phyloP scores from a whole-genome alignment of 768 basidiomycete species.

The Myochromella boudieri region DNA sequence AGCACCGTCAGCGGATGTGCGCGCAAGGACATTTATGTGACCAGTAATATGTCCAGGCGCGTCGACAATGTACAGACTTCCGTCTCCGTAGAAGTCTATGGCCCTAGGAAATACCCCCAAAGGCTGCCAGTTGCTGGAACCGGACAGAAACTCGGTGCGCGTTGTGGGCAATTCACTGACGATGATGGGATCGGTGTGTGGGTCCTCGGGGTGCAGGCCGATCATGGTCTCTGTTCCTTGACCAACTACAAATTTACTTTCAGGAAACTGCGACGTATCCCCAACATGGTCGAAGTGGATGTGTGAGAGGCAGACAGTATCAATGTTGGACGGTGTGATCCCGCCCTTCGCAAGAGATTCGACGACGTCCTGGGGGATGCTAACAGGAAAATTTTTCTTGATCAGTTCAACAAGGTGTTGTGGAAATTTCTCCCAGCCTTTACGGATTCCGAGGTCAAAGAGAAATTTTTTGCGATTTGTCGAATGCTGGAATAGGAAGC shows the following conservation, averaged over 20 bases:
- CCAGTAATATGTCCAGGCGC: conserved; percentile 57
- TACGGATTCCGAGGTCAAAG: conserved; percentile 58
- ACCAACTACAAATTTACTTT: conserved; percentile 48
- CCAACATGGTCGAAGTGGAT: conserved; percentile 58
- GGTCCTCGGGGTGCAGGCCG: conserved; percentile 24
- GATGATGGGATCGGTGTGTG: conserved; percentile 6
- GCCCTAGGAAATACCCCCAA: conserved; percentile 34
- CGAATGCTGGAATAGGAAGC: conserved; percentile 54
- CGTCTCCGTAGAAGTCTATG: conserved; percentile 56
- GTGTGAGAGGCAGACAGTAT: conserved; percentile 49
- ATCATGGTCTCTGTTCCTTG: conserved; percentile 31
- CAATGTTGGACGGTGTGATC: conserved; percentile 38
- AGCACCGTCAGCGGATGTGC: conserved; percentile 49
- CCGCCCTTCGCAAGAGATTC: conserved; percentile 55
- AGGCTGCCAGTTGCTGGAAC: conserved; percentile 15
- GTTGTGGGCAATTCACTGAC: conserved; percentile 13
- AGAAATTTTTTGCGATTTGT: conserved; percentile 35
- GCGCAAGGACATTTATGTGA: conserved; percentile 53
- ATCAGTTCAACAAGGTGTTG: conserved; percentile 30
- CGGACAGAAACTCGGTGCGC: conserved; percentile 16
- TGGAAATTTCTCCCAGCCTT: conserved; percentile 43
- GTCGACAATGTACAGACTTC: conserved; percentile 57
- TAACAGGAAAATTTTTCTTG: conserved; percentile 20
- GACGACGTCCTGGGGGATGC: conserved; percentile 37
- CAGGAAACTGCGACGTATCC: conserved; percentile 43